A percentile compares a stretch with the other conserved stretches of the same genome.
Conservation (phyloP, 257 asterid genomes). For the Penstemon newberryi region DNA sequence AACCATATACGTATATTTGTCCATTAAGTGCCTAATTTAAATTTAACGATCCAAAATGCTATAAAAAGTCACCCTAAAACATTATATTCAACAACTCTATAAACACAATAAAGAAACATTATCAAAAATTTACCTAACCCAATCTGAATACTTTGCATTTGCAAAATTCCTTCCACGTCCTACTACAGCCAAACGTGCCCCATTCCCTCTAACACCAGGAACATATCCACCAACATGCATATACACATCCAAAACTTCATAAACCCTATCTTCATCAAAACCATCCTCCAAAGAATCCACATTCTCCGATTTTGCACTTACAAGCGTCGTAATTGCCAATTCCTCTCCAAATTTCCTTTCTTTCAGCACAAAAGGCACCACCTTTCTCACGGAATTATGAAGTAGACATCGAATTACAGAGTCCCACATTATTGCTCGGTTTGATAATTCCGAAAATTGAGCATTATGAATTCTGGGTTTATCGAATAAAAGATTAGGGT, state of each 20-base stretch:
- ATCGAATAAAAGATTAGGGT: constrained; percentile 52
- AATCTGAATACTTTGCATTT: constrained; percentile 80
- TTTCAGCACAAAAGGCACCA: constrained; percentile 47
- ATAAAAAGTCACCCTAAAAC: background rate
- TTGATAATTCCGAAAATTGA: constrained; percentile 31
- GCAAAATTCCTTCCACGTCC: constrained; percentile 81
- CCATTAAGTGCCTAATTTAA: background rate
- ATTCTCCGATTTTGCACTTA: constrained; percentile 61
- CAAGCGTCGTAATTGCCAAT: constrained; percentile 64
- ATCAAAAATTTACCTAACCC: constrained; percentile 65
- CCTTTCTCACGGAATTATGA: constrained; percentile 62
- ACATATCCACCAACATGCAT: constrained; percentile 67
- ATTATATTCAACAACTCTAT: background rate
- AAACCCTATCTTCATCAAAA: constrained; percentile 44
- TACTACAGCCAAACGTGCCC: constrained; percentile 72
- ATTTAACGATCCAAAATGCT: background rate
- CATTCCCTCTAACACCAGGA: constrained; percentile 61
- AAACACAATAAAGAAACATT: background rate
- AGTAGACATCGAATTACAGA: constrained; percentile 54
- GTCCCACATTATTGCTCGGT: constrained; percentile 47
- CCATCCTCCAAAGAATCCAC: constrained; percentile 31
- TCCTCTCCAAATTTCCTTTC: constrained; percentile 61
- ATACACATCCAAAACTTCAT: constrained; percentile 63
- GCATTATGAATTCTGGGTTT: constrained; percentile 21
- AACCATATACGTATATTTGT: constrained; percentile 23